Conservation (phyloP, 2,329 filamentous ascomycete genomes). For the Calonectria pseudoreteaudii region DNA sequence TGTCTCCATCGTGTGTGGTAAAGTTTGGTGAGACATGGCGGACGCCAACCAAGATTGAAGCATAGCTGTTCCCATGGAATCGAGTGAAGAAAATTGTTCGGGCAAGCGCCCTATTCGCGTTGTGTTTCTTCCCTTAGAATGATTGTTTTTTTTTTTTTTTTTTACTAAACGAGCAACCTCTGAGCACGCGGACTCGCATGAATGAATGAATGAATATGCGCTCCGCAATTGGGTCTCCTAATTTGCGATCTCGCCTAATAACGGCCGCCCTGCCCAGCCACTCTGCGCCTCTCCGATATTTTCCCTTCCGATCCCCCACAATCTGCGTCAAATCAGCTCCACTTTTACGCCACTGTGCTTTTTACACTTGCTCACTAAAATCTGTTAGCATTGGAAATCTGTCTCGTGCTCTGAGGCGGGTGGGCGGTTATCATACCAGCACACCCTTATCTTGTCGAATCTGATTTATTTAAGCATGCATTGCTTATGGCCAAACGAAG, state of each 20-base stretch:
- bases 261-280: background rate
- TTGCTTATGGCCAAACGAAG: background rate
- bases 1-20: background rate
- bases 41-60: background rate
- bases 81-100: too few relatives aligned
- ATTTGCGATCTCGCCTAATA: background rate
- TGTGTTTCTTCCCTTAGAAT: too few relatives aligned
- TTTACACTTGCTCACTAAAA: constrained; percentile 42
- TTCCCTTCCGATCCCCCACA: constrained; percentile 12
- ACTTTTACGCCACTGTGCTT: background rate
- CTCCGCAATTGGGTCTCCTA: background rate
- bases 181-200: too few relatives aligned
- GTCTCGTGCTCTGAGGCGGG: constrained; percentile 21
- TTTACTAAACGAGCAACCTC: background rate
- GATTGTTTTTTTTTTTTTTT: background rate
- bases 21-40: background rate
- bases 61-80: too few relatives aligned
- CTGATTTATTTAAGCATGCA: constrained; percentile 21
- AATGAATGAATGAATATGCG: background rate
- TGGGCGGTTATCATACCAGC: constrained; percentile 11
- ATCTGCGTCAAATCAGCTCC: background rate
- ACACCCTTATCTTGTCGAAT: constrained; percentile 24
- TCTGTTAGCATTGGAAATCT: constrained; percentile 42
- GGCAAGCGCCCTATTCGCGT: too few relatives aligned
- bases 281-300: background rate